A percentile compares a stretch with the other conserved stretches of the same genome.
These are phyloP conservation scores for Kokia cookei DNA, from an alignment of 441 rosid species.

Conservation along the genomic window DNA sequence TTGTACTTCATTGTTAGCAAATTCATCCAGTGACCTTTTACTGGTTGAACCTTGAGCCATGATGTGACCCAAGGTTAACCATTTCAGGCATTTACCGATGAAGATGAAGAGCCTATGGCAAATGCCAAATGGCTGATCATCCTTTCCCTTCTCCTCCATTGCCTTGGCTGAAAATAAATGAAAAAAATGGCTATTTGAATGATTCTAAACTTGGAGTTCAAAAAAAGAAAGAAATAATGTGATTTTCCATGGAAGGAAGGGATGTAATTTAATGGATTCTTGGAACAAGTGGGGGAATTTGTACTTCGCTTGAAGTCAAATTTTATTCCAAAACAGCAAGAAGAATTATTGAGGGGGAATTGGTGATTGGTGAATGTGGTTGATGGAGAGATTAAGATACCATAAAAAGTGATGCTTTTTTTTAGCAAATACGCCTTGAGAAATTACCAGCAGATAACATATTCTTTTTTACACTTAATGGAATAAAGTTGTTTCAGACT, in stretches of 20 bases:
- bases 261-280: neutral
- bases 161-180: neutral
- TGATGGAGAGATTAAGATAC: neutral
- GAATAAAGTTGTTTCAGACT: neutral
- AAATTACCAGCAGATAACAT: neutral
- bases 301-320: neutral
- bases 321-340: neutral
- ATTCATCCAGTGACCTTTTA: neutral
- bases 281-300: neutral
- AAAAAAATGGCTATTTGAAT: neutral
- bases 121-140: neutral
- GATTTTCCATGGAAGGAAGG: neutral
- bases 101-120: constrained; percentile 10
- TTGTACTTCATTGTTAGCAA: neutral
- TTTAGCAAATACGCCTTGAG: neutral
- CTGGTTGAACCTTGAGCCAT: neutral
- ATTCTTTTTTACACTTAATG: neutral
- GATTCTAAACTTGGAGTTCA: constrained; percentile 1
- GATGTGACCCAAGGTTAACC: neutral
- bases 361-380: neutral
- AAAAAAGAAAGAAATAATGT: neutral
- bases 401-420: neutral
- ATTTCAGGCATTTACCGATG: neutral
- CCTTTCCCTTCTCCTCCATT: neutral
- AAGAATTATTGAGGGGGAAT: neutral